These are phyloP conservation scores for Neoconidiobolus thromboides DNA, from an alignment of 371 early-diverging fungal genomes.

Conservation along the genomic window DNA sequence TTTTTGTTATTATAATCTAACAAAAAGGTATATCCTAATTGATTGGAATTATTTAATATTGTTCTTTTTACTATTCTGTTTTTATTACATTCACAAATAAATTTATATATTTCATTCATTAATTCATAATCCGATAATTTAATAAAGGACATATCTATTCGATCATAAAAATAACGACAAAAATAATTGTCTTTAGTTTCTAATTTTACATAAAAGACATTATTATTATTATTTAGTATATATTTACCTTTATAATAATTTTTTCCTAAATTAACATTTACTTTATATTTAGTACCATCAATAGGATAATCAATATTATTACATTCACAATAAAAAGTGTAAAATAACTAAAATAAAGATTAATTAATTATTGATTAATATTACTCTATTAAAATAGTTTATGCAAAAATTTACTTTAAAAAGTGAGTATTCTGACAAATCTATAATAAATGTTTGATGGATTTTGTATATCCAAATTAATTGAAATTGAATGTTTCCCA, in stretches of 20 bases:
- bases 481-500: background rate
- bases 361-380: background rate
- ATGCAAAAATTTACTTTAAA: background rate
- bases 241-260: background rate
- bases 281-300: constrained; percentile 5
- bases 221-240: too few species aligned
- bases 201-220: background rate
- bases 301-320: background rate
- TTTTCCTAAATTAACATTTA: constrained; percentile 4
- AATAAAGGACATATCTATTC: constrained; percentile 7
- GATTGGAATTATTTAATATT: constrained; percentile 3
- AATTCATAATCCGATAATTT: background rate
- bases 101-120: background rate
- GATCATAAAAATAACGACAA: constrained; percentile 10
- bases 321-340: constrained; percentile 10
- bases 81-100: background rate
- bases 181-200: constrained; percentile 8
- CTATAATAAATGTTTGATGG: constrained; percentile 6
- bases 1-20: background rate
- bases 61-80: background rate
- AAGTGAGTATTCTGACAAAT: constrained; percentile 1
- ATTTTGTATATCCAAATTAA: constrained; percentile 10
- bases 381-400: background rate
- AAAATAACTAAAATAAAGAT: constrained; percentile 4
- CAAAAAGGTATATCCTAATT: background rate